Conservation (phyloP, 2,329 filamentous ascomycete genomes). For the Penicillium sp. region DNA sequence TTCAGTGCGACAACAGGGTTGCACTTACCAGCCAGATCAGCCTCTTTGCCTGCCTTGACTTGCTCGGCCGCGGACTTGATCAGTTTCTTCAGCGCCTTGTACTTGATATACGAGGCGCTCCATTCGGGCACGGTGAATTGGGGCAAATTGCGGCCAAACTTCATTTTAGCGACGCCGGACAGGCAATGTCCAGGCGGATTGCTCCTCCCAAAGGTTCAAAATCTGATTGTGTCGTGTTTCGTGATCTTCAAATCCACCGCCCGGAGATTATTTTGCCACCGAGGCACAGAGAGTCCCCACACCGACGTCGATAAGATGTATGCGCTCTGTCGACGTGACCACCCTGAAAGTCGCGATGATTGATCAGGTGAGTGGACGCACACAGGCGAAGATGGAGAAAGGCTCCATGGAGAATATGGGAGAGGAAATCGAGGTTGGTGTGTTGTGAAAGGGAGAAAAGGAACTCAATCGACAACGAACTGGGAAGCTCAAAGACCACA, state of each 20-base stretch:
- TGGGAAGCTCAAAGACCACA: conserved; percentile 7
- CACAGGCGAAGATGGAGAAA: conserved; percentile 16
- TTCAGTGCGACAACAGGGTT: conserved; percentile 16
- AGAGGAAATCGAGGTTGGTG: background rate
- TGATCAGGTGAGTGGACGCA: conserved; percentile 29
- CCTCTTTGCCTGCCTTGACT: conserved; percentile 69
- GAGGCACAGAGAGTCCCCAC: conserved; percentile 1
- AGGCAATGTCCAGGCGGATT: background rate
- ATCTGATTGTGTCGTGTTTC: background rate
- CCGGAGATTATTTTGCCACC: conserved; percentile 6
- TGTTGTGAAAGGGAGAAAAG: background rate
- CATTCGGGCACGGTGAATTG: conserved; percentile 55
- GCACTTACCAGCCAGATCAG: conserved; percentile 85
- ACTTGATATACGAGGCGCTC: conserved; percentile 54
- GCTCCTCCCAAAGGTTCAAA: background rate
- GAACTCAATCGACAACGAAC: background rate
- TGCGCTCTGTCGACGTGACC: background rate
- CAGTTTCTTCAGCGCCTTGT: conserved; percentile 77
- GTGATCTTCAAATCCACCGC: background rate
- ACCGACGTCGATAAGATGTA: background rate
- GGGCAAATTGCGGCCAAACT: conserved; percentile 53
- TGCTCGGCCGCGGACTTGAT: conserved; percentile 75
- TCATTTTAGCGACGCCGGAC: conserved; percentile 41
- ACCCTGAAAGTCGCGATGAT: conserved; percentile 23
- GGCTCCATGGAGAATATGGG: conserved; percentile 20